These are phyloP conservation scores for Casuarina glauca DNA, from an alignment of 306 rosid genomes.

Conservation along the genomic window DNA sequence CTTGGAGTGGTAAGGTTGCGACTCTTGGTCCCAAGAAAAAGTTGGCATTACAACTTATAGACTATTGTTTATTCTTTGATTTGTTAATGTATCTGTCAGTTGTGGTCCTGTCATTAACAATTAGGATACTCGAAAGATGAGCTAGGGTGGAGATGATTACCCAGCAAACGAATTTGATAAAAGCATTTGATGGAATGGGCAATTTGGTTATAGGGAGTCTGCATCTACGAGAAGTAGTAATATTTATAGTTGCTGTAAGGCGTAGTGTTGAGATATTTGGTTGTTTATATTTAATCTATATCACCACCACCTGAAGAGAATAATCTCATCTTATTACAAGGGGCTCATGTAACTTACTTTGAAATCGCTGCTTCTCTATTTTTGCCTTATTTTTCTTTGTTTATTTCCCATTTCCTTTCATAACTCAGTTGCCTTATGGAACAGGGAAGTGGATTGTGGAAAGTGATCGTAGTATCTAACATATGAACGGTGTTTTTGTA, in stretches of 20 bases:
- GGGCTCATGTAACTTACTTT: neutral
- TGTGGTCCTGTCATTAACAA: neutral
- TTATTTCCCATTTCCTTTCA: neutral
- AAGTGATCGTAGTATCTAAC: too few relatives aligned
- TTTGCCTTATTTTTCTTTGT: neutral
- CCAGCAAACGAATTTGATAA: slow-evolving; percentile 1
- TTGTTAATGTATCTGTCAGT: neutral
- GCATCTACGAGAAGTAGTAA: neutral
- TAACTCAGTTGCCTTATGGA: neutral
- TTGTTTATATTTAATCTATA: slow-evolving; percentile 5
- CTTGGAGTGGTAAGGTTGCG: neutral
- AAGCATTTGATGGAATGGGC: neutral
- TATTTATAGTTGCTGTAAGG: neutral
- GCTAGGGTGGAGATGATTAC: neutral
- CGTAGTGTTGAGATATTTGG: neutral
- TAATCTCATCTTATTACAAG: neutral
- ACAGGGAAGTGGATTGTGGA: too few relatives aligned
- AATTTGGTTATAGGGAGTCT: neutral
- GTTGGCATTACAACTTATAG: neutral
- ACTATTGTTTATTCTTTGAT: neutral
- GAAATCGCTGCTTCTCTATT: neutral
- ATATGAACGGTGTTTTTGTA: too few relatives aligned
- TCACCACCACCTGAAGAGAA: neutral
- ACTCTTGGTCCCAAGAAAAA: slow-evolving; percentile 11
- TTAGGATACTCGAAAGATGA: neutral